Conservation (phyloP, 495 filamentous ascomycete genomes). For the Pyronema domesticum region DNA sequence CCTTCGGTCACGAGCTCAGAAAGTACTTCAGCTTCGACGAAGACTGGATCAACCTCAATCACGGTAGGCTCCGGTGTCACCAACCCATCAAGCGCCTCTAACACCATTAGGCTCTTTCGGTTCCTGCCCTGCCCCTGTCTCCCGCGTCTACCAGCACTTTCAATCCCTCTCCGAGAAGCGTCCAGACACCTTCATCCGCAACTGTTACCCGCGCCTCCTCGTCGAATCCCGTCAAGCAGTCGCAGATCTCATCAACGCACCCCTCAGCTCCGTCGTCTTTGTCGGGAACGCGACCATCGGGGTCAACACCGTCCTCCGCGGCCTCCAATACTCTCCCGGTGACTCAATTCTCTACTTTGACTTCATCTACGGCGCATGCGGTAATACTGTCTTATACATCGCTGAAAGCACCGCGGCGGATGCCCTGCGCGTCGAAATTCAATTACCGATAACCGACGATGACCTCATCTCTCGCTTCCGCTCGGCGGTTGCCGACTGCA, state of each 20-base stretch:
- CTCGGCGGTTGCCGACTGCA: conserved; percentile 24
- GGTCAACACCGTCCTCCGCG: conserved; percentile 62
- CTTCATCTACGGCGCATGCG: conserved; percentile 61
- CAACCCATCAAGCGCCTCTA: not conserved
- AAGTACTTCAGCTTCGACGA: conserved; percentile 57
- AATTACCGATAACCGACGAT: conserved; percentile 35
- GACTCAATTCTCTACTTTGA: conserved; percentile 53
- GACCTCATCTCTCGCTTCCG: conserved; percentile 32
- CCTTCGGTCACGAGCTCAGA: conserved; percentile 42
- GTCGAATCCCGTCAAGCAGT: conserved; percentile 45
- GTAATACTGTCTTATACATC: conserved; percentile 49
- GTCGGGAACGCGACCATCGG: conserved; percentile 69
- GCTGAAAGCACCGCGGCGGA: conserved; percentile 36
- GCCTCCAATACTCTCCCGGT: conserved; percentile 39
- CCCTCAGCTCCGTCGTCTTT: conserved; percentile 47
- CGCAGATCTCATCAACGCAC: conserved; percentile 44
- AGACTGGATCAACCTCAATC: conserved; percentile 57
- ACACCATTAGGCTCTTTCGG: conserved; percentile 58
- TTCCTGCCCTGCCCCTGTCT: conserved; percentile 45
- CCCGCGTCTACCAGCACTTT: conserved; percentile 36
- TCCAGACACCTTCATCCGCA: conserved; percentile 59
- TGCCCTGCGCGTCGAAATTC: conserved; percentile 28
- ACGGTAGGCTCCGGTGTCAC: conserved; percentile 36
- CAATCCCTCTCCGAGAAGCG: conserved; percentile 42
- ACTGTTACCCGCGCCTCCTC: conserved; percentile 38